Evolutionary conservation across 2,329 filamentous ascomycete species (phyloP), one percentile per base, ranked within the genome.

Genomic region (Epichloe baconii): DNA sequence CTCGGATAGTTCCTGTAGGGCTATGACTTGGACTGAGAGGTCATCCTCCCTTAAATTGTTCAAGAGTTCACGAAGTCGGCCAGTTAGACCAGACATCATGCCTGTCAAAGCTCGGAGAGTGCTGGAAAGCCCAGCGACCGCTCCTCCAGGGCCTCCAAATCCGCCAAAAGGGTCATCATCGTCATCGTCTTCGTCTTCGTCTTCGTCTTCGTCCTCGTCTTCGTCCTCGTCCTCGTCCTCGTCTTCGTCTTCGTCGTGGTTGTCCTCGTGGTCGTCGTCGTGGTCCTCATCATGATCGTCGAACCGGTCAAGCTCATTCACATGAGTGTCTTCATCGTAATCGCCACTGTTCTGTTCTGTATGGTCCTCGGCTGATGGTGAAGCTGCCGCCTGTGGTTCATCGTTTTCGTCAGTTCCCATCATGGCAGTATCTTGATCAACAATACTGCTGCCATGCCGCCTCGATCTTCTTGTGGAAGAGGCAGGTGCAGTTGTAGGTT

Each of bases 1-100:
- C 67, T 98, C 90, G 0, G 91, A 95, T 6, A 98, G 75, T 59
- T 97, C 91, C 66, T 95, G 88, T 34, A 98, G 72, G 31, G 91
- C 93, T 61, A 96, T 89, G 58, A 95, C 75, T 70, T 98, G 94
- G 40, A 93, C 71, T 0, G 89, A 90, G 56, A 96, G 88, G 45
- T 91, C 87, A 63, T 90, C 91, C 60, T 86, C 82, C 57, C 85
- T 83, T 52, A 98, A 72, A 59, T 83, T 87, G 66, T 71, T 76
- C 54, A 91, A 71, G 48, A 90, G 84, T 53, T 88, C 86, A 51
- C 91, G 80, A 47, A 98, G 74, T 56, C 89, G 82, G 40, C 82
- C 77, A 21, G 87, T 85, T 53, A 91, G 82, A 40, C 90, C 86
- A 2, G 87, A 86, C 79, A 96, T 91, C 78, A 95, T 94, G 56